Conservation (phyloP, 2,329 filamentous ascomycete genomes). For the Xylariaceae sp. region DNA sequence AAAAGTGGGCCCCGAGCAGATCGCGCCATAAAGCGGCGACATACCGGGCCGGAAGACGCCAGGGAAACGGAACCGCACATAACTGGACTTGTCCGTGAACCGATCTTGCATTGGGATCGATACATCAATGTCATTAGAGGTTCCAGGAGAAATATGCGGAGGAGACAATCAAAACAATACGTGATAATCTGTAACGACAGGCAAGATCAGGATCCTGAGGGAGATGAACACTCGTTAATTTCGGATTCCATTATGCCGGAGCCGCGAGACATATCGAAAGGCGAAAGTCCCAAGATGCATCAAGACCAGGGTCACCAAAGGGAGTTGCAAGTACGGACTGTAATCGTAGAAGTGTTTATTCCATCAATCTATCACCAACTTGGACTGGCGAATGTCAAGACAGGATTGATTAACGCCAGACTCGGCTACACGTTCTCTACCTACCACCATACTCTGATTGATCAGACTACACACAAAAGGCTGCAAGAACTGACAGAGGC, state of each 20-base stretch:
- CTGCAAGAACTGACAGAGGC: background rate
- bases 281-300: too few relatives aligned
- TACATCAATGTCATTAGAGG: background rate
- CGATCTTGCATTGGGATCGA: background rate
- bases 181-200: too few relatives aligned
- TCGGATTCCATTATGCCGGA: too few relatives aligned
- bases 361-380: background rate
- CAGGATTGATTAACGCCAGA: background rate
- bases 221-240: too few relatives aligned
- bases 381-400: background rate
- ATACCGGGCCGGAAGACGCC: background rate
- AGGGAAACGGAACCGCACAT: constrained; percentile 3
- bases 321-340: too few relatives aligned
- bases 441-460: background rate
- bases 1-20: constrained; percentile 7
- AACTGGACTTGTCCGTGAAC: background rate
- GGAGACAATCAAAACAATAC: too few relatives aligned
- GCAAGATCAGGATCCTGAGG: too few relatives aligned
- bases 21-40: background rate
- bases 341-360: background rate
- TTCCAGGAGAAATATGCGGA: too few relatives aligned
- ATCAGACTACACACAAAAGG: background rate
- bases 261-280: too few relatives aligned
- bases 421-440: background rate
- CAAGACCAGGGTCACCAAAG: too few relatives aligned